These are phyloP conservation scores for Echria macrotheca DNA, from an alignment of 495 filamentous ascomycete species.

Conservation along the genomic window DNA sequence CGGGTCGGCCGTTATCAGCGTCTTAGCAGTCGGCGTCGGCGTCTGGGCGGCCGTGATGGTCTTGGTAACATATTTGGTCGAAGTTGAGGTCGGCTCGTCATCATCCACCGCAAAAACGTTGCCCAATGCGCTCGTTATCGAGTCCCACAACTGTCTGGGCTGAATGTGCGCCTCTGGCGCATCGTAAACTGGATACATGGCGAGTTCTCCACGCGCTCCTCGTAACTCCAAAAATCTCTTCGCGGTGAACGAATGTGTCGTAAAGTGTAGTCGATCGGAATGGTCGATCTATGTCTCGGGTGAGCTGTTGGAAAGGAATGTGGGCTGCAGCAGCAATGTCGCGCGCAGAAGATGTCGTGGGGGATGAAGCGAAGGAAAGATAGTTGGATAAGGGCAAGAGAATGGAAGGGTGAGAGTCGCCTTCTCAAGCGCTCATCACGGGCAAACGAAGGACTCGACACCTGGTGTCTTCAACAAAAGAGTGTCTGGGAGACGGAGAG, in stretches of 20 bases:
- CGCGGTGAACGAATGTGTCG: background rate
- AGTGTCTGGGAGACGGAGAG: slow-evolving; percentile 7
- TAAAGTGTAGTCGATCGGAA: slow-evolving; percentile 1
- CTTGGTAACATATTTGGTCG: slow-evolving; percentile 1
- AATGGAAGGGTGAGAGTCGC: slow-evolving; percentile 17
- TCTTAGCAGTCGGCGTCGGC: background rate
- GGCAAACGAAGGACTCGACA: slow-evolving; percentile 14
- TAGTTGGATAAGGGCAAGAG: slow-evolving; percentile 5
- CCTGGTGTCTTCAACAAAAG: slow-evolving; percentile 2
- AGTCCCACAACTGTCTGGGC: slow-evolving; percentile 6
- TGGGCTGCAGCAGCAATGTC: slow-evolving; percentile 7
- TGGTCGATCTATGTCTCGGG: background rate
- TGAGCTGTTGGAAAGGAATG: slow-evolving; percentile 12
- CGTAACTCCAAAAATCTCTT: background rate
- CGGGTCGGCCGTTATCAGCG: background rate
- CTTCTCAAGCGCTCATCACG: slow-evolving; percentile 13
- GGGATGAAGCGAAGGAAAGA: too few relatives aligned
- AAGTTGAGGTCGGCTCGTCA: background rate
- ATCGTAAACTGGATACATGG: background rate
- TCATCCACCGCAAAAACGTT: slow-evolving; percentile 5
- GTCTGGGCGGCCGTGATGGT: background rate
- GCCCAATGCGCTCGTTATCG: slow-evolving; percentile 2
- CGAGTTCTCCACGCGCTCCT: background rate
- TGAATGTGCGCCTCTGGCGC: slow-evolving; percentile 8
- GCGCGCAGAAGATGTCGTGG: slow-evolving; percentile 2